Conservation (phyloP, 129 eudicot species). For the Pseudognaphalium luteoalbum region DNA sequence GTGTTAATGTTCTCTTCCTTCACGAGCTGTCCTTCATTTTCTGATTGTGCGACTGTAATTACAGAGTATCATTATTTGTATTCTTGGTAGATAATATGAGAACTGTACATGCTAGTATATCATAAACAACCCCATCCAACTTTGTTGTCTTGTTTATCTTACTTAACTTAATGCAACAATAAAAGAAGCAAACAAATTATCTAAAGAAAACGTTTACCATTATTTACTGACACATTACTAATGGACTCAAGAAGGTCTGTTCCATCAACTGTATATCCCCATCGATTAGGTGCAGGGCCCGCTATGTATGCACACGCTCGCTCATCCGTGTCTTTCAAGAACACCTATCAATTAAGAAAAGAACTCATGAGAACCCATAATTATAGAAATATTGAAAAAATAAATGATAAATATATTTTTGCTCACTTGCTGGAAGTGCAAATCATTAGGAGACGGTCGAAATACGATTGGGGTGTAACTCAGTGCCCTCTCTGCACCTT, state of each 20-base stretch:
- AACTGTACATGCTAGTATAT: not conserved
- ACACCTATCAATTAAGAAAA: slow-evolving; percentile 55
- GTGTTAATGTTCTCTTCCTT: slow-evolving; percentile 32
- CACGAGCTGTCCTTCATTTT: slow-evolving; percentile 40
- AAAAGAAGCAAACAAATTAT: not conserved
- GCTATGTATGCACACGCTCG: slow-evolving; percentile 99
- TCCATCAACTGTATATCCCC: slow-evolving; percentile 88
- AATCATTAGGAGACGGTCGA: slow-evolving; percentile 63
- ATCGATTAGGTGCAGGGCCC: slow-evolving; percentile 99
- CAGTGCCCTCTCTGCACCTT: slow-evolving; percentile 57
- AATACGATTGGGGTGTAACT: slow-evolving; percentile 59
- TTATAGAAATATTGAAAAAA: slow-evolving; percentile 8
- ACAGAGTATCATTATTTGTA: slow-evolving; percentile 15
- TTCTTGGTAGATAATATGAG: slow-evolving; percentile 3
- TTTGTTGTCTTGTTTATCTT: not conserved
- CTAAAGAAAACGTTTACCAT: slow-evolving; percentile 39
- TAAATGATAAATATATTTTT: not conserved
- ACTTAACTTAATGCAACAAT: not conserved
- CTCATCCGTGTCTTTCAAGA: slow-evolving; percentile 96
- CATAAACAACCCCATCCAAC: not conserved
- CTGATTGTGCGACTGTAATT: slow-evolving; percentile 47
- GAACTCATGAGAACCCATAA: slow-evolving; percentile 5
- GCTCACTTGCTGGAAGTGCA: slow-evolving; percentile 84
- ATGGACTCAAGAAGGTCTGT: slow-evolving; percentile 61
- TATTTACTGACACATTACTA: slow-evolving; percentile 17